Conservation (phyloP, 1,284 basidiomycete genomes). For the Boletus sp. region DNA sequence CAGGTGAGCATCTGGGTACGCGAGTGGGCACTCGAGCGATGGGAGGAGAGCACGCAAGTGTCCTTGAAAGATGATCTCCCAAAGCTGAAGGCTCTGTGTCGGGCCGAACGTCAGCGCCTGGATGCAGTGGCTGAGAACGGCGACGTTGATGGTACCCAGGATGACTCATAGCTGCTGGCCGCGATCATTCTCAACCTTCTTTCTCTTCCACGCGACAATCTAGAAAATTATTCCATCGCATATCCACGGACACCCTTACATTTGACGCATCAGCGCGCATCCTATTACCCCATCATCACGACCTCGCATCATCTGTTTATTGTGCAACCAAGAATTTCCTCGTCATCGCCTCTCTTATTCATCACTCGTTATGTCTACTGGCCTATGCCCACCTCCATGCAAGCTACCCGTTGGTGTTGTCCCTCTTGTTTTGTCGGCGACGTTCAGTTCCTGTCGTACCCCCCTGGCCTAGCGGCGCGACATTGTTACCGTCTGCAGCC, state of each 20-base stretch:
- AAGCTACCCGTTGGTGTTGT: constrained; percentile 8
- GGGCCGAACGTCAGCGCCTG: constrained; percentile 33
- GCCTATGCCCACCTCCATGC: constrained; percentile 13
- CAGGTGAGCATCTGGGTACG: constrained; percentile 60
- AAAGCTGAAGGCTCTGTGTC: constrained; percentile 50
- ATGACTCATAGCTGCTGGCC: constrained; percentile 20
- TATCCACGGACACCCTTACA: constrained; percentile 31
- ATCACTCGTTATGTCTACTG: constrained; percentile 23
- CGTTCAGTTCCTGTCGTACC: background rate
- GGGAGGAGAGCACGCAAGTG: constrained; percentile 53
- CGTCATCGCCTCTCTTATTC: constrained; percentile 16
- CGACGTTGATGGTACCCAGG: constrained; percentile 16
- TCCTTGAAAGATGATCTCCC: constrained; percentile 50
- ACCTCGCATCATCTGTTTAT: constrained; percentile 31
- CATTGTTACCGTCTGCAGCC: constrained; percentile 16
- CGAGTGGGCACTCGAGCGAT: constrained; percentile 60
- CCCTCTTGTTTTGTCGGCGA: constrained; percentile 19
- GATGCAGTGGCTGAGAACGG: constrained; percentile 23
- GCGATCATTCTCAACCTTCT: background rate
- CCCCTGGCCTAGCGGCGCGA: constrained; percentile 10
- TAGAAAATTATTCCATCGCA: constrained; percentile 24
- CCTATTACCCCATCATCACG: constrained; percentile 22
- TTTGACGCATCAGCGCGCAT: constrained; percentile 23
- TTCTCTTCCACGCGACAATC: constrained; percentile 11
- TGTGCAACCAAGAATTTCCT: constrained; percentile 30